Conservation (phyloP, 2,329 filamentous ascomycete genomes). For the Pezicula neosporulosa region DNA sequence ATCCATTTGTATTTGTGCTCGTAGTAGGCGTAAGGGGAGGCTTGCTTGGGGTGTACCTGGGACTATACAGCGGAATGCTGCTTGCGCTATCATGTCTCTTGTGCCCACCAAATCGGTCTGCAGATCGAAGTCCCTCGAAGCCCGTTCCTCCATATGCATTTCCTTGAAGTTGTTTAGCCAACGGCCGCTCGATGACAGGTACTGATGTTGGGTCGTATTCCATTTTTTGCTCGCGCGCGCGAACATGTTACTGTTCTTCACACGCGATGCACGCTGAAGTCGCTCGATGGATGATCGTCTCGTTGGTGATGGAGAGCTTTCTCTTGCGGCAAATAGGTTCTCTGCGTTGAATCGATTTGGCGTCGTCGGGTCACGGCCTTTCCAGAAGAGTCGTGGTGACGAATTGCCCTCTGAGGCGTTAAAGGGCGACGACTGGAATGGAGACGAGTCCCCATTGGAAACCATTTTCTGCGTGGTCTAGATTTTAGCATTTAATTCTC, state of each 20-base stretch:
- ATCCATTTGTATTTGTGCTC: constrained; percentile 17
- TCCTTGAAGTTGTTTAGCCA: constrained; percentile 69
- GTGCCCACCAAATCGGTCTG: constrained; percentile 45
- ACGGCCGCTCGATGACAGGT: constrained; percentile 76
- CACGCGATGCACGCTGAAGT: constrained; percentile 87
- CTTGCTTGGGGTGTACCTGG: constrained; percentile 20
- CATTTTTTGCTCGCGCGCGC: constrained; percentile 87
- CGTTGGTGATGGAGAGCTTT: constrained; percentile 59
- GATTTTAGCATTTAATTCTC: constrained; percentile 23
- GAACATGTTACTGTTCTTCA: constrained; percentile 98
- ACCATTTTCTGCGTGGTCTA: constrained; percentile 55
- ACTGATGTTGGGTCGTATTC: constrained; percentile 84
- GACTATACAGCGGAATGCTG: constrained; percentile 53
- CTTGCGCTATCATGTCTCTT: constrained; percentile 56
- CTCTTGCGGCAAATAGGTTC: constrained; percentile 59
- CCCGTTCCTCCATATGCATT: constrained; percentile 64
- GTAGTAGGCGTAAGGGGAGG: constrained; percentile 33
- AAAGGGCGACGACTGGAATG: constrained; percentile 81
- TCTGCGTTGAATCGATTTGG: constrained; percentile 63
- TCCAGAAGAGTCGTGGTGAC: constrained; percentile 90
- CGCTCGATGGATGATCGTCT: constrained; percentile 93
- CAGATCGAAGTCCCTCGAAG: constrained; percentile 48
- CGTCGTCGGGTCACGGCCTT: constrained; percentile 67
- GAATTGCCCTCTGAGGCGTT: constrained; percentile 50
- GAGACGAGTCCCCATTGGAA: constrained; percentile 71